Base-by-base conservation (phyloP, 2,329 filamentous ascomycete species). In the Neonectria faginata region DNA sequence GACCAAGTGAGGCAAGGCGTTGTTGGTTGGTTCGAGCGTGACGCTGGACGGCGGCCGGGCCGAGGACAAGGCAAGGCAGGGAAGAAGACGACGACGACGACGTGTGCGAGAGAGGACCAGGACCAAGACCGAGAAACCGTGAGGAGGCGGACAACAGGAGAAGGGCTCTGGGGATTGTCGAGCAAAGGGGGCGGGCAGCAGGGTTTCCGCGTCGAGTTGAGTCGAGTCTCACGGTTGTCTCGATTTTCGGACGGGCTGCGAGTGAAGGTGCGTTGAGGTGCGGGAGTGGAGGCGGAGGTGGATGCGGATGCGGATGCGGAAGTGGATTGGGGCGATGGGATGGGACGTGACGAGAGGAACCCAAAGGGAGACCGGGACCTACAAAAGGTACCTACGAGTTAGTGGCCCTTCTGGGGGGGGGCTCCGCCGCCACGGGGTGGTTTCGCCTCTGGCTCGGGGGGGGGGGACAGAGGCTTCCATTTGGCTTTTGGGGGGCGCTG, bases 281-380 rank as follows among this genome's bases (percentile, higher is more conserved):
- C 36, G 51, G 48, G 51, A 55, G 61, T 59, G 61, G 61, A 47
- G 53, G 61, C 55, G 61, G 61, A 64, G 61, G 61, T 44, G 61
- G 61, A 64, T 56, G 61, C 53, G 61, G 61, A 58, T 51, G 56
- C 54, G 50, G 50, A 60, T 41, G 51, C 31, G 53, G 47, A 57
- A 53, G 27, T 56, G 61, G 61, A 50, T 58, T 54, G 60, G 44
- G 22, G 11, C 25, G 45, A 48, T 48, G 45, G 44, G 55, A 57
- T 57, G 42, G 42, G 56, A 45, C 25, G 47, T 45, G 61, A 55
- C 41, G 61, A 33, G 42, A 59, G 48, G 36, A 39, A 39, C 36
- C 36, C 14, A 39, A 39, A 39, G 36, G 36, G 36, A 25, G 25
- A 25, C 25, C 25, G 25, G 25, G 25, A 25, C 25, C 25, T 25